Conservation (phyloP, 164 flowering plant species). For the Echeveria elegans region DNA sequence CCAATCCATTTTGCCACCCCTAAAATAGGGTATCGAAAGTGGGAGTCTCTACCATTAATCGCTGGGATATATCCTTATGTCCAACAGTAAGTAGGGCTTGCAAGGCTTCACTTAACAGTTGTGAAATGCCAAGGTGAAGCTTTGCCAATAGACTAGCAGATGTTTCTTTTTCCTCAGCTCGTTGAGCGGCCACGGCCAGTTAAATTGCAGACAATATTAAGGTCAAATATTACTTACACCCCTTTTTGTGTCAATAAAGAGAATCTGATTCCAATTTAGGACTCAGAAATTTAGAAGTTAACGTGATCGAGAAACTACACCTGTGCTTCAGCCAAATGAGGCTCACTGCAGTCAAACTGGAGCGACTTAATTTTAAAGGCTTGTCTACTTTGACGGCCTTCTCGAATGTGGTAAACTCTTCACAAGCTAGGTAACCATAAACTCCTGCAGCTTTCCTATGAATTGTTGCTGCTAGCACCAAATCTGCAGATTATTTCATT, state of each 20-base stretch:
- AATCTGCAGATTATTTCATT: conserved; percentile 27
- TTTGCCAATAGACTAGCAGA: conserved; percentile 41
- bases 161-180: conserved; percentile 53
- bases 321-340: conserved; percentile 74
- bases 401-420: conserved; percentile 31
- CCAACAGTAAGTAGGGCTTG: conserved; percentile 22
- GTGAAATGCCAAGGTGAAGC: conserved; percentile 49
- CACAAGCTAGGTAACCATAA: conserved; percentile 37
- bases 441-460: conserved; percentile 73
- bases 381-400: conserved; percentile 25
- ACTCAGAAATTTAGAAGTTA: not conserved
- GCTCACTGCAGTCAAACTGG: conserved; percentile 38
- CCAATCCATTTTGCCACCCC: too few relatives aligned
- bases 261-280: not conserved
- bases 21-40: not conserved
- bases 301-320: conserved; percentile 16
- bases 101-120: conserved; percentile 40
- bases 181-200: conserved; percentile 47
- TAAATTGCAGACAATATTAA: not conserved
- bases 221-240: not conserved
- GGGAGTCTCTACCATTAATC: conserved; percentile 27
- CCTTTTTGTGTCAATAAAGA: not conserved
- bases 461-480: conserved; percentile 44
- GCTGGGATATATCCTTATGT: conserved; percentile 35
- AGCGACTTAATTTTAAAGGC: conserved; percentile 40